Conservation (phyloP, 495 filamentous ascomycete species). For the Aspergillus sclerotiicarbonarius region DNA sequence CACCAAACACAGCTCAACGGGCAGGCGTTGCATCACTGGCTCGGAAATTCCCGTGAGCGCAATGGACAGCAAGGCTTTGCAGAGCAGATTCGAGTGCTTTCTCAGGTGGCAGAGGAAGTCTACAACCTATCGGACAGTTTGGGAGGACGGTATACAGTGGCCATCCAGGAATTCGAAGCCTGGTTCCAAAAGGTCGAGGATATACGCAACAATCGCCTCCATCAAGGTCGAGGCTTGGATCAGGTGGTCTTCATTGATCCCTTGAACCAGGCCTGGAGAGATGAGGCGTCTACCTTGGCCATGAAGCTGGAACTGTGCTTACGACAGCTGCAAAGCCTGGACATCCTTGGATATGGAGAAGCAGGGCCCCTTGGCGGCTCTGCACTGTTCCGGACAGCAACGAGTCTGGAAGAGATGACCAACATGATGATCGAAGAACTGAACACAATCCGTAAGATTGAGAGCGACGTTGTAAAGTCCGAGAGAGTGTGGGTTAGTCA, state of each 20-base stretch:
- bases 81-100: constrained; percentile 44
- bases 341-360: constrained; percentile 38
- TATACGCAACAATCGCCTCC: constrained; percentile 24
- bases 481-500: constrained; percentile 39
- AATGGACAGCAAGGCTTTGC: constrained; percentile 30
- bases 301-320: constrained; percentile 41
- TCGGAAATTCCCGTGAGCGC: constrained; percentile 31
- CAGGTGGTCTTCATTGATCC: constrained; percentile 40
- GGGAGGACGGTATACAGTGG: constrained; percentile 34
- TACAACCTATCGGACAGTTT: constrained; percentile 29
- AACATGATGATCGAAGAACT: constrained; percentile 45
- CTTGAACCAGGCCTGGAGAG: constrained; percentile 43
- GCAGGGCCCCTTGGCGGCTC: constrained; percentile 31
- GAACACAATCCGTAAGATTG: constrained; percentile 39
- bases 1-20: constrained; percentile 42
- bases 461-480: constrained; percentile 36
- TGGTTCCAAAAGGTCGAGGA: constrained; percentile 42
- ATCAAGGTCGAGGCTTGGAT: constrained; percentile 8
- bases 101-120: constrained; percentile 42
- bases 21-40: constrained; percentile 40
- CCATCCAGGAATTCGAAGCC: constrained; percentile 38
- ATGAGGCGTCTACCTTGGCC: constrained; percentile 34
- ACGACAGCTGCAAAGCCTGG: constrained; percentile 36
- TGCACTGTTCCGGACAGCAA: constrained; percentile 32
- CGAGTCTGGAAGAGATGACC: constrained; percentile 31